These are phyloP conservation scores for Corynespora cassiicola DNA, from an alignment of 2,329 filamentous ascomycete species.

Conservation along the genomic window DNA sequence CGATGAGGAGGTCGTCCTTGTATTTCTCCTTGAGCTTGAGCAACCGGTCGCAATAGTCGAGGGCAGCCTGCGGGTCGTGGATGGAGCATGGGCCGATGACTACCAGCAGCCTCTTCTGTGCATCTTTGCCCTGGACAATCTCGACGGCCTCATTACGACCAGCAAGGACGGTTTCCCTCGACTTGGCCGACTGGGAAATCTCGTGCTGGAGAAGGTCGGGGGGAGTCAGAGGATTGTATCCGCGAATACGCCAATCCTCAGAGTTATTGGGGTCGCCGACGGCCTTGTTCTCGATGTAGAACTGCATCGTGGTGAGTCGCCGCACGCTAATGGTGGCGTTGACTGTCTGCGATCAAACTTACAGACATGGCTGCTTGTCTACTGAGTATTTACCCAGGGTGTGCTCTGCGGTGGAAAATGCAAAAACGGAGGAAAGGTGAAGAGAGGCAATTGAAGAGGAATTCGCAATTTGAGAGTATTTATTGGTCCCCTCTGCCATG, in stretches of 20 bases:
- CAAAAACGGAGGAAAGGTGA: not conserved
- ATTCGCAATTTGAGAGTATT: not conserved
- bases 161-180: conserved; percentile 62
- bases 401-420: not conserved
- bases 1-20: conserved; percentile 85
- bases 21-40: conserved; percentile 85
- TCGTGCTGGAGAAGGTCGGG: conserved; percentile 96
- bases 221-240: conserved; percentile 91
- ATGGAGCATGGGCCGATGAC: conserved; percentile 97
- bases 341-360: conserved; percentile 14
- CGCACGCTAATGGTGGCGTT: conserved; percentile 15
- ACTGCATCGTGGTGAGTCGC: conserved; percentile 42
- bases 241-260: conserved; percentile 67
- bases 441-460: not conserved
- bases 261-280: conserved; percentile 57
- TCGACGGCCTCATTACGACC: conserved; percentile 67
- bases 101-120: conserved; percentile 69
- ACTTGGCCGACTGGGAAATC: conserved; percentile 66
- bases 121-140: conserved; percentile 66
- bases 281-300: conserved; percentile 58
- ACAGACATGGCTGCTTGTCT: conserved; percentile 37
- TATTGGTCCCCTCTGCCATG: conserved; percentile 5
- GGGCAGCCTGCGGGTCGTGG: conserved; percentile 87
- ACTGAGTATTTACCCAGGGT: conserved; percentile 1
- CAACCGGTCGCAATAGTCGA: conserved; percentile 90